These are phyloP conservation scores for Aspergillus jensenii DNA, from an alignment of 2,329 filamentous ascomycete genomes.

Conservation along the genomic window DNA sequence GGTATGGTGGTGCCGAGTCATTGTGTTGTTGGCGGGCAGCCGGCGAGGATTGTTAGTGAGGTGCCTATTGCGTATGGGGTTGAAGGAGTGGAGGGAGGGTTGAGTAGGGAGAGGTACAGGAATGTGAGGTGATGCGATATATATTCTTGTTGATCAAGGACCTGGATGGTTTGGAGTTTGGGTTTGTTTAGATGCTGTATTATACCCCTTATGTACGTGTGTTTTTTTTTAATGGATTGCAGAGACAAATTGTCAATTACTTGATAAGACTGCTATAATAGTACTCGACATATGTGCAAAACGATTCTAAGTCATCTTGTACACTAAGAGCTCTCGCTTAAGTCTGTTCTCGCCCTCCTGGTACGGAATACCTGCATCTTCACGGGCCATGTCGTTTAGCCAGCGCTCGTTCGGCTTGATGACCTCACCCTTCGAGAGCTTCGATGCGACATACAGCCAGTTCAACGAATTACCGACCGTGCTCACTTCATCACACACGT, in stretches of 20 bases:
- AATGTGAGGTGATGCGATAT: conserved; percentile 32
- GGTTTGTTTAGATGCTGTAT: conserved; percentile 1
- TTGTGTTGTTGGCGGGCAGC: conserved; percentile 81
- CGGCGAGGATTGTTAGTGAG: conserved; percentile 78
- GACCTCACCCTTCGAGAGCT: conserved; percentile 58
- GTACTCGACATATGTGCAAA: background rate
- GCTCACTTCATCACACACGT: conserved; percentile 78
- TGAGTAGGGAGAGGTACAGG: conserved; percentile 44
- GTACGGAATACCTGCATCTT: conserved; percentile 63
- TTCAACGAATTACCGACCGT: conserved; percentile 75
- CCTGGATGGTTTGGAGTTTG: conserved; percentile 1
- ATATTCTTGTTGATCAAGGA: background rate
- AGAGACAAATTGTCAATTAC: too few relatives aligned
- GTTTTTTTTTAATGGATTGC: background rate
- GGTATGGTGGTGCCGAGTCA: conserved; percentile 93
- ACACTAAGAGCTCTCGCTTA: conserved; percentile 32
- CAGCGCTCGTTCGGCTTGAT: conserved; percentile 62
- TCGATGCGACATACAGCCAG: conserved; percentile 76
- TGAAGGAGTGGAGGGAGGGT: conserved; percentile 45
- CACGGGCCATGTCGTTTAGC: conserved; percentile 73
- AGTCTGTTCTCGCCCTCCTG: conserved; percentile 60
- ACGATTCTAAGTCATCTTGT: conserved; percentile 12
- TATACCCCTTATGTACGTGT: conserved; percentile 4
- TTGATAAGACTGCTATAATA: too few relatives aligned
- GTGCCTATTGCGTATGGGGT: conserved; percentile 54